Base-by-base conservation (phyloP, 805 yeast species). In the Candida methanosorbosa region DNA sequence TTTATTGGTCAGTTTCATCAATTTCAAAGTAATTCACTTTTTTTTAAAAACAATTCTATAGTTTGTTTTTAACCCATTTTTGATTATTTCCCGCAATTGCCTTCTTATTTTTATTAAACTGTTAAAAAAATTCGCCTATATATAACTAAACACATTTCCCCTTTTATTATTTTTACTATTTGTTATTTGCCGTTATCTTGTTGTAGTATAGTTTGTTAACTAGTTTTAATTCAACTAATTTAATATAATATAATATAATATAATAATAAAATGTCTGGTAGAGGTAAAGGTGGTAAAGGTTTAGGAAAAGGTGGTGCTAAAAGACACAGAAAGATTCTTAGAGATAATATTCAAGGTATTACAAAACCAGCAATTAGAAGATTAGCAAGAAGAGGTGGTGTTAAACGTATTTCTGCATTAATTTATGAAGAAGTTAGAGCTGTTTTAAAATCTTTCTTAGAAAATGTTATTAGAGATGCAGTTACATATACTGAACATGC, bases 301-400 rank as follows among this genome's bases (percentile, higher is more conserved):
- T 78, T 92, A 59, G 98, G 98, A 63, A 92, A 92, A 75, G 97
- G 97, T 73, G 98, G 98, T 75, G 98, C 98, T 60, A 90, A 90
- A 81, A 87, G 98, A 72, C 98, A 90, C 87, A 86, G 97, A 81
- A 88, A 88, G 85, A 85, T 90, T 70, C 77, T 88, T 52, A 88
- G 97, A 78, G 98, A 92, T 70, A 92, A 90, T 90, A 90, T 92
- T 55, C 97, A 88, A 73, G 98, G 98, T 77, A 90, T 90, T 65
- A 90, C 98, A 46, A 90, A 90, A 80, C 98, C 98, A 64, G 98
- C 98, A 62, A 90, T 90, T 64, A 87, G 98, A 78, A 90, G 98
- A 85, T 82, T 90, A 59, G 98, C 98, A 35, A 90, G 98, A 81
- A 87, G 98, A 85, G 98, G 98, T 75, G 98, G 98, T 88, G 98